Percentiles rank a stretch among this genome's conserved stretches.
Evolutionary conservation across 192 early-diverging fungal species (phyloP).

Genomic region (Jimgerdemannia flammicorona): DNA sequence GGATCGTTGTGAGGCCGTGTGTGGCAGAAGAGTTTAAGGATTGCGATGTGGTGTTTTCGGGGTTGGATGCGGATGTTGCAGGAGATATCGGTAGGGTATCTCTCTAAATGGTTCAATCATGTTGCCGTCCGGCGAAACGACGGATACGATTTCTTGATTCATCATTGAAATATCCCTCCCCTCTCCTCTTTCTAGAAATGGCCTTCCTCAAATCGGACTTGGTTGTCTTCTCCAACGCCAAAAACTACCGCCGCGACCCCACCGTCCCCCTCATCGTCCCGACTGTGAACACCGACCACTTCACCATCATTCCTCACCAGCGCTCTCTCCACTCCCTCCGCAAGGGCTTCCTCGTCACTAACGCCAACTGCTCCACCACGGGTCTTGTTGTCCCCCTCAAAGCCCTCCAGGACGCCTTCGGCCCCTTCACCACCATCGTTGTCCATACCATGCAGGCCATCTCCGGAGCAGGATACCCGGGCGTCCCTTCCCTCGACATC

Average conservation of each 20-base stretch:
- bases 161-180: too few species aligned
- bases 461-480: conserved; percentile 97
- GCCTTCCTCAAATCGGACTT: conserved; percentile 85
- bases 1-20: conserved; percentile 66
- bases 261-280: conserved; percentile 93
- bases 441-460: conserved; percentile 96
- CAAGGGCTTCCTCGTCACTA: conserved; percentile 91
- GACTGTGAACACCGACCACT: conserved; percentile 86
- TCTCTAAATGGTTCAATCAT: background rate
- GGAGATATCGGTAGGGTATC: conserved; percentile 72
- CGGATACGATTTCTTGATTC: background rate
- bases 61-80: conserved; percentile 90
- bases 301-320: conserved; percentile 78
- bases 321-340: conserved; percentile 50
- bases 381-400: conserved; percentile 89
- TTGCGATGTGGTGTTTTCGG: conserved; percentile 94
- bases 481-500: conserved; percentile 92
- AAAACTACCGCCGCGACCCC: conserved; percentile 91
- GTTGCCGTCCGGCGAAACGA: background rate
- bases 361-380: conserved; percentile 98
- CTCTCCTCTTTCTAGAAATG: conserved; percentile 52
- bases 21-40: conserved; percentile 68
- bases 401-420: conserved; percentile 89
- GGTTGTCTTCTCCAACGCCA: conserved; percentile 94
- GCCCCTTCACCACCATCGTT: conserved; percentile 73